Evolutionary conservation across 2,329 filamentous ascomycete genomes (phyloP).

Genomic region (Paramyrothecium sp.): DNA sequence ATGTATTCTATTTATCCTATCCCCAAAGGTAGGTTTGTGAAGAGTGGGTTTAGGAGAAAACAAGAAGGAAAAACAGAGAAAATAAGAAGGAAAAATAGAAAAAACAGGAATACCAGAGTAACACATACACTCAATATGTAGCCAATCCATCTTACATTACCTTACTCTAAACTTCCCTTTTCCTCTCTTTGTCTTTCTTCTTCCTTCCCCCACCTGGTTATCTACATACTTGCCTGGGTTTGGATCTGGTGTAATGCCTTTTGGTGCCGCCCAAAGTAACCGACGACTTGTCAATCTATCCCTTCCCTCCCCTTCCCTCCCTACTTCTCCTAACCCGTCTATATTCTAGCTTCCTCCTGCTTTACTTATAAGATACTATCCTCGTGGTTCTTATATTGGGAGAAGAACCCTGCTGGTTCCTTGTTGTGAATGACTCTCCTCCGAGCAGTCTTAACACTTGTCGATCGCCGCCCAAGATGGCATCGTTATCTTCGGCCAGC

Average conservation of each 20-base stretch:
- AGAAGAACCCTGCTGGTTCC: not conserved
- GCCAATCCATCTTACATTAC: not conserved
- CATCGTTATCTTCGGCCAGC: conserved; percentile 36
- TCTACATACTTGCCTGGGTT: not conserved
- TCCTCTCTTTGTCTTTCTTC: not conserved
- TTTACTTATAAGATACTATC: not conserved
- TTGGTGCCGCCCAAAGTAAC: not conserved
- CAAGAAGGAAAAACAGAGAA: not conserved
- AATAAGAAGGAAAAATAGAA: too few species aligned
- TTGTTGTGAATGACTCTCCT: not conserved
- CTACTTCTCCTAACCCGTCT: not conserved
- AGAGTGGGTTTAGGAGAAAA: not conserved
- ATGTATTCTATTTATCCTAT: not conserved
- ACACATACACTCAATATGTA: not conserved
- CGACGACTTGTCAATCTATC: not conserved
- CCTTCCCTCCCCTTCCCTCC: not conserved
- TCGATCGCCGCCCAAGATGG: conserved; percentile 18
- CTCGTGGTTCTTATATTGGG: not conserved
- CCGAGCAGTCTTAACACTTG: not conserved
- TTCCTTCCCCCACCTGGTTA: not conserved
- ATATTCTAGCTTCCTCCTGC: not conserved
- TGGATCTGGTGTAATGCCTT: not conserved
- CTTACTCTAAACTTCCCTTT: not conserved
- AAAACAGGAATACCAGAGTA: not conserved
- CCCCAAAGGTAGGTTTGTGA: not conserved